Percentiles rank a stretch among this genome's conserved stretches.
Conservation (phyloP, 129 eudicot species). For the Helichrysum umbraculigerum region DNA sequence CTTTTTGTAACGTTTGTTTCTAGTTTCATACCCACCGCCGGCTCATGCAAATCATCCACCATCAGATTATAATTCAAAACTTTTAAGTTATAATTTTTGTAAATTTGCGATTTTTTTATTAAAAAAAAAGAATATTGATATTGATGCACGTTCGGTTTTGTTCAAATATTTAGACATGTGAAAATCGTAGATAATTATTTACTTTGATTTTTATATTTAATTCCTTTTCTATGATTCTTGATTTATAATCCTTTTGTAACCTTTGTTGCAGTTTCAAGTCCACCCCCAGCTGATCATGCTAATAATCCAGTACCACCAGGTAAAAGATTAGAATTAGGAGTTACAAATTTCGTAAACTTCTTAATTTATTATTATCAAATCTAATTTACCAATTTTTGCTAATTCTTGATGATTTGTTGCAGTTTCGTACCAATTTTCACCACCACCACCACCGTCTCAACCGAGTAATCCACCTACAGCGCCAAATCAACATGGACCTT, state of each 20-base stretch:
- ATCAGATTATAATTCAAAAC: background rate
- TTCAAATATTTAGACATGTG: too few species aligned
- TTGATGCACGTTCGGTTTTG: background rate
- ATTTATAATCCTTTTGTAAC: background rate
- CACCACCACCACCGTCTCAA: slow-evolving; percentile 12
- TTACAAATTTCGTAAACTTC: background rate
- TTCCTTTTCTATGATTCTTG: too few species aligned
- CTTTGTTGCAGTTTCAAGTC: slow-evolving; percentile 13
- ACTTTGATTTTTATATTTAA: too few species aligned
- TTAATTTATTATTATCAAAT: background rate
- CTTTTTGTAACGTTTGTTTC: background rate
- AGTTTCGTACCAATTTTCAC: slow-evolving; percentile 6
- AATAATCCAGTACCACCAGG: slow-evolving; percentile 1
- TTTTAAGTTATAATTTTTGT: background rate
- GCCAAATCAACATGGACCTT: slow-evolving; percentile 12
- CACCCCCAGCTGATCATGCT: slow-evolving; percentile 5
- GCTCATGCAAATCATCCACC: slow-evolving; percentile 23
- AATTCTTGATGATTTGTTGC: slow-evolving; percentile 1
- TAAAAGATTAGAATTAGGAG: background rate
- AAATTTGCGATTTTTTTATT: background rate
- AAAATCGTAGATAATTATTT: too few species aligned
- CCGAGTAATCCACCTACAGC: slow-evolving; percentile 14
- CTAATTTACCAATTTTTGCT: background rate
- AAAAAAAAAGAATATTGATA: too few species aligned
- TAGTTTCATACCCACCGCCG: slow-evolving; percentile 27